Base-by-base conservation (phyloP, 257 asterid species). In the Nicotiana sylvestris region DNA sequence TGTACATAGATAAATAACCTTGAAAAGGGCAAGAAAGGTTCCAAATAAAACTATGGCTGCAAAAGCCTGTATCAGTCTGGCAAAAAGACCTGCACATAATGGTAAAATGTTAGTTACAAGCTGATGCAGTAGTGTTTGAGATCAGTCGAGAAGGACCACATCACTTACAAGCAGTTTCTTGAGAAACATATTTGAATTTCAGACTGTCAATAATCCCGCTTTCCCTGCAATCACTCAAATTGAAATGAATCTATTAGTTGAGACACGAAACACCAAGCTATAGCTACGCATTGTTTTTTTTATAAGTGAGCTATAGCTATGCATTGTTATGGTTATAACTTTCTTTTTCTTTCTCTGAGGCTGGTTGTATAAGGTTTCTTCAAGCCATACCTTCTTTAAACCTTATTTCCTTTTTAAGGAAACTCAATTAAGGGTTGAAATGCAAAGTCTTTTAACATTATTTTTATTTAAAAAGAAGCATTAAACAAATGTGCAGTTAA, bases 1-100 rank as follows among this genome's bases (percentile, higher is more conserved):
- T 87, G 91, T 88, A 97, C 98, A 93, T 62, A 80, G 87, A 12
- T 86, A 90, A 83, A 91, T 64, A 56, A 90, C 96, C 85, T 88
- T 94, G 83, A 88, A 39, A 68, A 96, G 85, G 84, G 98, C 98
- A 85, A 94, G 67, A 66, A 83, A 84, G 77, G 90, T 85, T 66
- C 95, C 97, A 57, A 89, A 56, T 35, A 96, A 78, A 77, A 91
- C 33, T 43, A 89, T 61, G 85, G 91, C 86, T 53, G 91, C 89
- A n/a, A 78, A 68, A 16, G 85, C 64, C 86, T 89, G 87, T 82
- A 91, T 56, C 6, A 85, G 86, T 87, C 91, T 90, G 78, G 82
- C 78, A 83, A 88, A 88, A 18, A 92, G 77, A 84, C 93, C 99
- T 94, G 92, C 65, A 49, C 21, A 85, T 39, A 76, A 81, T 6